Base-by-base conservation (phyloP, 208 protist species). In the Trypanosoma brucei region DNA sequence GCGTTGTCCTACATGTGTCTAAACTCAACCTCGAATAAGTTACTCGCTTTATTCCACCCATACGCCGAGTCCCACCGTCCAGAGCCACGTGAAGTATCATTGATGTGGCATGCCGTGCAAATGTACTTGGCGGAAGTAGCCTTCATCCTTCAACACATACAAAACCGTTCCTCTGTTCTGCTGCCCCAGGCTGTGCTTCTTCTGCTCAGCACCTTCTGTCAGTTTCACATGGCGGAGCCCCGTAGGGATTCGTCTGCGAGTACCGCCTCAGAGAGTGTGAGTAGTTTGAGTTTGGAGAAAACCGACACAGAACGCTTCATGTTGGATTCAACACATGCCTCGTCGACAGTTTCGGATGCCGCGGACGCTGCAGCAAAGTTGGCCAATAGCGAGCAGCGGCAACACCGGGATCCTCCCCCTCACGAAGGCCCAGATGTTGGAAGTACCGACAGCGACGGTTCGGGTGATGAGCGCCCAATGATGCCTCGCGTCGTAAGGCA, bases 231-330 rank as follows among this genome's bases (percentile, higher is more conserved):
- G 38, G 68, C 70, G 55, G 77, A 77, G 51, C 50, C 65, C 13
- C 66, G 78, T n/a, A 68, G 59, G 55, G 52, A 31, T 13, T 63
- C 60, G 42, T 88, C 81, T 9, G 65, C 62, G 11, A 85, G 75
- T 55, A 56, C 77, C 44, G 65, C 62, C 38, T 56, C 68, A 8
- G 69, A 83, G 48, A 78, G 78, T 68, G 66, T 61, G 33, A 69
- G 69, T 50, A 79, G 53, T 42, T 11, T 57, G 22, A 59, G 40
- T 31, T 37, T 63, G 31, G 70, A 68, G 34, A 66, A 66, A 45
- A 66, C 70, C 30, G 83, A 89, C 71, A 93, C 86, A 42, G 86
- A 93, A 68, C 81, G 82, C 49, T 93, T 93, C 55, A 68, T 93
- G 57, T 35, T 66, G 42, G 81, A 76, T 31, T 72, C 81, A 2